Evolutionary conservation across 371 early-diverging fungal species (phyloP).

Genomic region (Rhizopus sp.): DNA sequence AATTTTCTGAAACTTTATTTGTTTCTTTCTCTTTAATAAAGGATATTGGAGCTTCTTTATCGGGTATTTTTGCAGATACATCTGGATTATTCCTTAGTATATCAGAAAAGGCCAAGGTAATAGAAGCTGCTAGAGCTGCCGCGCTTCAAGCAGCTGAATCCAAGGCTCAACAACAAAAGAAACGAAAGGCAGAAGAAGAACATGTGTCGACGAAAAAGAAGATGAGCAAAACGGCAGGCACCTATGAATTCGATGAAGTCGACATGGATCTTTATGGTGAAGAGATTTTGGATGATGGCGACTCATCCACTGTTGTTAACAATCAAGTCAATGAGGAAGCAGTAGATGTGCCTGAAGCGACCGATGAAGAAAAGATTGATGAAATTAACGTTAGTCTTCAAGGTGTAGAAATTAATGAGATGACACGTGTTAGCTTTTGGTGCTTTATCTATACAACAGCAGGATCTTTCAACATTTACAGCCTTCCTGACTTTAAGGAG

Average conservation of each 20-base stretch:
- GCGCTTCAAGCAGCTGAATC: neutral
- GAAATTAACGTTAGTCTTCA: constrained; percentile 46
- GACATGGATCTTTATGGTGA: constrained; percentile 72
- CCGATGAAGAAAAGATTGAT: constrained; percentile 28
- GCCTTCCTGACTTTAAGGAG: constrained; percentile 71
- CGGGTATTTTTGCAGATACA: constrained; percentile 64
- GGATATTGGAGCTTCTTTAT: constrained; percentile 45
- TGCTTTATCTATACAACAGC: constrained; percentile 38
- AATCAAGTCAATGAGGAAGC: neutral
- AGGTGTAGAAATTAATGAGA: constrained; percentile 24
- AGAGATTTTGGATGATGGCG: constrained; percentile 25
- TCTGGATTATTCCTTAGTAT: constrained; percentile 52
- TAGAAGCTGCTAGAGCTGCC: neutral
- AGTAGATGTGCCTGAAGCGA: neutral
- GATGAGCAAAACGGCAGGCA: constrained; percentile 5
- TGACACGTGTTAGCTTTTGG: constrained; percentile 39
- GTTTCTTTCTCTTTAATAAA: constrained; percentile 15
- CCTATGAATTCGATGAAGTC: constrained; percentile 55
- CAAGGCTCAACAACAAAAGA: constrained; percentile 19
- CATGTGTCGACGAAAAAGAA: constrained; percentile 21
- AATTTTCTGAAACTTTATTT: constrained; percentile 1
- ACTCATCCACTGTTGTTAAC: neutral
- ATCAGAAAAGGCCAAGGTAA: constrained; percentile 22
- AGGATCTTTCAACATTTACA: constrained; percentile 53
- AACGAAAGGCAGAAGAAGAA: constrained; percentile 32